Evolutionary conservation across 495 filamentous ascomycete genomes (phyloP), one percentile per base, ranked within the genome.

Genomic region (Neohortaea acidophila): DNA sequence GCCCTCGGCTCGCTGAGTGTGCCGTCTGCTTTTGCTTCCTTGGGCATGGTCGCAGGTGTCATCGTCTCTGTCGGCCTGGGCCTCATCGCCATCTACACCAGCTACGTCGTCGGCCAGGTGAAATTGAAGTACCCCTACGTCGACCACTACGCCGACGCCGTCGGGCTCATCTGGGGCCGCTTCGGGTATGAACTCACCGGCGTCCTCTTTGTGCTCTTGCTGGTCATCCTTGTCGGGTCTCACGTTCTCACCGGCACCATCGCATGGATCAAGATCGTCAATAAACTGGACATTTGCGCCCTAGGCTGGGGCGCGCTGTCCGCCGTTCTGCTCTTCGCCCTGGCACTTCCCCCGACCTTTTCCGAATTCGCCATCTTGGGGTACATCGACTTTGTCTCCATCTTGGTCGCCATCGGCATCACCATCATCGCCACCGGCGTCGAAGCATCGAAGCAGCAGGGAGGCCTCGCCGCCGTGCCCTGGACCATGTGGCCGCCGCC

Each of bases 1-100:
- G 75, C 75, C 3, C 64, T 81, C n/a, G 77, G 77, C 34, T 72
- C 70, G 49, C 61, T 82, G 28, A 72, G 70, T 22, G 61, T 82
- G 19, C 77, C 77, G 3, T 57, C 60, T 4, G 72, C 69, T 12
- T 70, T 81, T 22, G 75, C 77, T 17, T 60, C 62, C 6, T 51
- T 82, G 14, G 77, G 77, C 23, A 65, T 81, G 54, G 63, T 77
- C 13, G 55, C 61, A 0, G 60, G 60, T 0, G 37, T 65, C 2
- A 5, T 31, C 20, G 5, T 39, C 6, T 7, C 13, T 18, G 12
- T 39, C 22, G 19, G 21, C 18, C 21, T 32, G 8, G 26, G 36
- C 11, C 5, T 26, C 26, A 12, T 39, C 13, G 45, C 45, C 3
- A 48, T 39, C 20, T 48, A 48, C 45, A 38, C 40, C 20, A 22